Base-by-base conservation (phyloP, 1,284 basidiomycete genomes). In the Rhodotorula sp. region DNA sequence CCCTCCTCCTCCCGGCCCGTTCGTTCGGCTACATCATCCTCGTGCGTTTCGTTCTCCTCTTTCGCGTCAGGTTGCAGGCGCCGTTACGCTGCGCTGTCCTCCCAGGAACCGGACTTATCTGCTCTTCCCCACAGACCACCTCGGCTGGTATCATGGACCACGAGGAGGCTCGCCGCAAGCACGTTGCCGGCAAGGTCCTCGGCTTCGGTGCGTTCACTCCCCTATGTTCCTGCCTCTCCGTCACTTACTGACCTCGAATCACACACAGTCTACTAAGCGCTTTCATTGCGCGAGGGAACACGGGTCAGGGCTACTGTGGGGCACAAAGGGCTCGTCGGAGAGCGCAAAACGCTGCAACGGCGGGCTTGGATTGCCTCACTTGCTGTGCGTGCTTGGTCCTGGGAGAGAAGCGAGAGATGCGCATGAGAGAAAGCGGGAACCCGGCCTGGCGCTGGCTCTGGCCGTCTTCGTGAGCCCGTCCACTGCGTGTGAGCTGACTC, bases 61-160 rank as follows among this genome's bases (percentile, higher is more conserved):
- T 57, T 21, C 39, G 4, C 41, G 10, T n/a, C n/a, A n/a, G n/a
- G n/a, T n/a, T n/a, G n/a, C n/a, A n/a, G n/a, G n/a, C n/a, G n/a
- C n/a, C n/a, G n/a, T n/a, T n/a, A n/a, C n/a, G n/a, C n/a, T n/a
- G n/a, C n/a, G n/a, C n/a, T n/a, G n/a, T n/a, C n/a, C n/a, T n/a
- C n/a, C n/a, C n/a, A n/a, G n/a, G n/a, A n/a, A 36, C 46, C n/a
- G 34, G 13, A 36, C 58, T 68, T 54, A 53, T 61, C 44, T 13
- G 36, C 53, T 12, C 17, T 37, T 19, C 46, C 9, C 37, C 53
- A 10, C 72, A 92, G 91, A 96, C 97, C 79, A 99, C 97, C 71
- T 97, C 94, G 60, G 92, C 94, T 64, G 97, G 97, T 80, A 99
- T 99, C 85, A 89, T 99, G 83, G 96, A 99, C 85, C 97, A 99